Percentiles rank a stretch among this genome's conserved stretches.
phyloP scores from a whole-genome alignment of 2,329 filamentous ascomycete genomes.

The Cordyceps pruinosa region DNA sequence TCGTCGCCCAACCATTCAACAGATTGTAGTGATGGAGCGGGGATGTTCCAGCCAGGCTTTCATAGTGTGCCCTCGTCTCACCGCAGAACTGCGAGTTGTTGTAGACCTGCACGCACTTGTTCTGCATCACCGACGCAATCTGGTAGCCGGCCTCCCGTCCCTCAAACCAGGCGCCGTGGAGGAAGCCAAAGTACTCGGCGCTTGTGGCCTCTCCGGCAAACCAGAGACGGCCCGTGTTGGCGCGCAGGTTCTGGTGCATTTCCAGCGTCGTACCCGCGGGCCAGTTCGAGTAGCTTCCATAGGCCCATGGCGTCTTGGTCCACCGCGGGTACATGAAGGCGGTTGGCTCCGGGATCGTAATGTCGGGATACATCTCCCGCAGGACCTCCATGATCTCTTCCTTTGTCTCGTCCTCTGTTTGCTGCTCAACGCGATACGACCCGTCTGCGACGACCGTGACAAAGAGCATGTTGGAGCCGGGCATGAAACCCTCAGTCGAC shows the following conservation, averaged over 20 bases:
- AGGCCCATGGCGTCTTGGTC: constrained; percentile 38
- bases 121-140: constrained; percentile 29
- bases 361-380: constrained; percentile 53
- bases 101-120: constrained; percentile 15
- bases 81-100: constrained; percentile 14
- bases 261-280: constrained; percentile 55
- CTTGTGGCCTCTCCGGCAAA: constrained; percentile 61
- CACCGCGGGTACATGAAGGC: constrained; percentile 57
- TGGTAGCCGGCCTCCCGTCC: constrained; percentile 42
- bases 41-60: constrained; percentile 26
- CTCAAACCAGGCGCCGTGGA: constrained; percentile 57
- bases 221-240: constrained; percentile 54
- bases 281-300: constrained; percentile 63
- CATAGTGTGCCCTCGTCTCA: constrained; percentile 17
- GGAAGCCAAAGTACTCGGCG: constrained; percentile 56
- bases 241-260: constrained; percentile 60
- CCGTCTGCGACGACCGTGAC: constrained; percentile 53
- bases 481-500: constrained; percentile 48
- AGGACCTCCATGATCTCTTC: constrained; percentile 51
- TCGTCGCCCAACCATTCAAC: constrained; percentile 31
- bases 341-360: constrained; percentile 49
- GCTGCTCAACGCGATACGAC: constrained; percentile 51
- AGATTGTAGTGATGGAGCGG: constrained; percentile 25
- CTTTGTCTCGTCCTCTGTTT: constrained; percentile 51
- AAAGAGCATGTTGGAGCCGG: constrained; percentile 58